Percentiles rank a stretch among this genome's conserved stretches.
Evolutionary conservation across 2,329 filamentous ascomycete genomes (phyloP).

Genomic region (Colletotrichum tofieldiae): DNA sequence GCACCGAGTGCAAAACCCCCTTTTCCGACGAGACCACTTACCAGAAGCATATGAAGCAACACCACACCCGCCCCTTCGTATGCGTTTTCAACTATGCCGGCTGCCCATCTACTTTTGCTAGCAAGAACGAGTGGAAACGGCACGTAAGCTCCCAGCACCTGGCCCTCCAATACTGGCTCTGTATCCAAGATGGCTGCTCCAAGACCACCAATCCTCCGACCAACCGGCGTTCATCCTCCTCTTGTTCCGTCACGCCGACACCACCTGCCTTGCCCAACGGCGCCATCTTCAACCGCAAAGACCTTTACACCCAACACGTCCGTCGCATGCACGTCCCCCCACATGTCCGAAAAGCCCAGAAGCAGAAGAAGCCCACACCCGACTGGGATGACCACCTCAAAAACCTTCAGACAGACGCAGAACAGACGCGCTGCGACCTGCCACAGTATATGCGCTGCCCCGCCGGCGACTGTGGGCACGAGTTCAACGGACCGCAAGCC

Average conservation of each 20-base stretch:
- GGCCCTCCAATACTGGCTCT: conserved; percentile 81
- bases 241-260: conserved; percentile 15
- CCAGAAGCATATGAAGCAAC: conserved; percentile 65
- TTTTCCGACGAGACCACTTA: conserved; percentile 64
- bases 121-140: conserved; percentile 97
- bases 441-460: conserved; percentile 76
- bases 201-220: conserved; percentile 48
- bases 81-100: conserved; percentile 87
- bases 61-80: conserved; percentile 75
- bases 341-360: conserved; percentile 56
- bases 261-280: conserved; percentile 64
- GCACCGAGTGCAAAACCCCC: conserved; percentile 55
- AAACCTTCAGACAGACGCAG: conserved; percentile 71
- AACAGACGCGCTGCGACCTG: conserved; percentile 71
- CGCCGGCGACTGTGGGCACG: conserved; percentile 69
- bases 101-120: conserved; percentile 80
- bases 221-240: conserved; percentile 33
- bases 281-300: conserved; percentile 88
- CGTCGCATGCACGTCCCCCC: conserved; percentile 84
- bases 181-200: conserved; percentile 74
- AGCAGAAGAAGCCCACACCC: conserved; percentile 52
- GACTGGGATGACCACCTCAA: conserved; percentile 71
- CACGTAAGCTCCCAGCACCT: conserved; percentile 88
- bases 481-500: conserved; percentile 74
- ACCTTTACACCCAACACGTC: conserved; percentile 91